These are phyloP conservation scores for Cadophora malorum DNA, from an alignment of 2,329 filamentous ascomycete genomes.

Conservation along the genomic window DNA sequence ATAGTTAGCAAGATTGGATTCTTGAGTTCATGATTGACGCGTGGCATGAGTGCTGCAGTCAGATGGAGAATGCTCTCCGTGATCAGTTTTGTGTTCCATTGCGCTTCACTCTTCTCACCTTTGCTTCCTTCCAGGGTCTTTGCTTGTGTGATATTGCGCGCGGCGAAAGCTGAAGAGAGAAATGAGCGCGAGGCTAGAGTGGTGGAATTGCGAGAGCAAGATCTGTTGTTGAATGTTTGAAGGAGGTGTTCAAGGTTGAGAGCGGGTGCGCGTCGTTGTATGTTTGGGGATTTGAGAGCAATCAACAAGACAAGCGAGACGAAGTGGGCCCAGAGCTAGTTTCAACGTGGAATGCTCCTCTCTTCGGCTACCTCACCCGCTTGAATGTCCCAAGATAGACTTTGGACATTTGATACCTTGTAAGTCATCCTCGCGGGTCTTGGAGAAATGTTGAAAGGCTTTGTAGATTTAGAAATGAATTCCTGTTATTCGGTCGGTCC, in stretches of 20 bases:
- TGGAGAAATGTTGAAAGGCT: no score
- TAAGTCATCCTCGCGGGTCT: background rate
- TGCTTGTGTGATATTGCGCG: background rate
- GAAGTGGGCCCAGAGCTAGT: background rate
- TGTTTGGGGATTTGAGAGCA: background rate
- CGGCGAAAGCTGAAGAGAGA: background rate
- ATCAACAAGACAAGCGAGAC: background rate
- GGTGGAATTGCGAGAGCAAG: background rate
- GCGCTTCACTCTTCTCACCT: background rate
- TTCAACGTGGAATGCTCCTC: background rate
- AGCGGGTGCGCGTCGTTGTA: background rate
- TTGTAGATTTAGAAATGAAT: no score
- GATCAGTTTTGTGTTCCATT: background rate
- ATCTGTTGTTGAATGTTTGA: background rate
- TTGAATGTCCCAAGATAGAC: background rate
- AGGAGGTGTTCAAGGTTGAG: background rate
- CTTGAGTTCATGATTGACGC: background rate
- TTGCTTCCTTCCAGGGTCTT: background rate
- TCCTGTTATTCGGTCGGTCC: no score
- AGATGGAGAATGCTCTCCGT: background rate
- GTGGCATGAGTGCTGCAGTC: background rate
- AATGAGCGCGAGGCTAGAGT: background rate
- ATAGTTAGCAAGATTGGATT: background rate
- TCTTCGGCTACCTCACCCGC: background rate
- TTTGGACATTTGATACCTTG: background rate